These are phyloP conservation scores for Eucalyptus albens DNA, from an alignment of 345 rosid genomes.

Conservation along the genomic window DNA sequence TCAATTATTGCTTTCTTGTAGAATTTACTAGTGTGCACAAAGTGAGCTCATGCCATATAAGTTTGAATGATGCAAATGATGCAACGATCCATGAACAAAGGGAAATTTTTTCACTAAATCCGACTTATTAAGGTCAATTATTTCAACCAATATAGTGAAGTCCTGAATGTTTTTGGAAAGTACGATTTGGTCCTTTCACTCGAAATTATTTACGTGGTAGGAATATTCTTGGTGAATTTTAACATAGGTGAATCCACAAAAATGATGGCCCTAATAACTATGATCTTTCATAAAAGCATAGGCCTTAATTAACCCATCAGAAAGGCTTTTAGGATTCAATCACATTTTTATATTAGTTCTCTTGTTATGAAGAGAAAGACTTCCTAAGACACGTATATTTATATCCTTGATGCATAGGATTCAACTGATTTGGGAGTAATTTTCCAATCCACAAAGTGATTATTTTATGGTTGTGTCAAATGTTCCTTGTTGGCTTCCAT, in stretches of 20 bases:
- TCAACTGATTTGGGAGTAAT: no score
- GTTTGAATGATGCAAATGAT: neutral
- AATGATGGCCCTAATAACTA: neutral
- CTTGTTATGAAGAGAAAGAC: neutral
- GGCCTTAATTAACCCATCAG: neutral
- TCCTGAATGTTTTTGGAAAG: no score
- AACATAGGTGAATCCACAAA: neutral
- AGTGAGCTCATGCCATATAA: accelerated
- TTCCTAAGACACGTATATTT: no score
- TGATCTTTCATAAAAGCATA: neutral
- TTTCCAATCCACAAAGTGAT: no score
- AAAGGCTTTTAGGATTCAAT: no score
- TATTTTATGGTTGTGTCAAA: no score
- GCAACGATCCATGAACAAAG: neutral
- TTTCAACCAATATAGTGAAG: neutral
- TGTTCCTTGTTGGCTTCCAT: no score
- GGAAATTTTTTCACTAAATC: neutral
- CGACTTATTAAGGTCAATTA: no score
- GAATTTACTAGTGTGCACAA: accelerated
- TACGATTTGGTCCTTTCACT: neutral
- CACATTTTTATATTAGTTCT: neutral
- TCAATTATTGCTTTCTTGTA: accelerated
- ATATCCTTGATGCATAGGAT: no score
- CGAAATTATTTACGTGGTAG: neutral
- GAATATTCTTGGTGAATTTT: neutral